A percentile compares a stretch with the other conserved stretches of the same genome.
Conservation (phyloP, 805 yeast genomes). For the Yamadazyma sp. region DNA sequence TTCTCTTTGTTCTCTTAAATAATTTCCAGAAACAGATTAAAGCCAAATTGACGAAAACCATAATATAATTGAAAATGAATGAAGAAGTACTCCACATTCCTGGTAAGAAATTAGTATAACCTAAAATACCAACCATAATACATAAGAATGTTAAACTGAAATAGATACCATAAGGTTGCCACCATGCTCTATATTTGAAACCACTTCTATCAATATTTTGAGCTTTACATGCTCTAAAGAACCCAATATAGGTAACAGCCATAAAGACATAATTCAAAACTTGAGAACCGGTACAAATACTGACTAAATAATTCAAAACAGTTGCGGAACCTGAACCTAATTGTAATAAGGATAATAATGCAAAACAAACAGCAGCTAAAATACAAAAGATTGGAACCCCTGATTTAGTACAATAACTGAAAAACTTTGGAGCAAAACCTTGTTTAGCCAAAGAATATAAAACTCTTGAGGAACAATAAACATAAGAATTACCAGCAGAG, state of each 20-base stretch:
- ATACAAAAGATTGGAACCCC: constrained; percentile 28
- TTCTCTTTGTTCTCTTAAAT: constrained; percentile 31
- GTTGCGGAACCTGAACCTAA: constrained; percentile 25
- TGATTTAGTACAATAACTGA: constrained; percentile 14
- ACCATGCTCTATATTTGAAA: constrained; percentile 43
- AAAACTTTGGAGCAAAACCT: constrained; percentile 18
- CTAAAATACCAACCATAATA: constrained; percentile 55
- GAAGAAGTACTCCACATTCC: constrained; percentile 51
- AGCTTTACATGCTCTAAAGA: constrained; percentile 38
- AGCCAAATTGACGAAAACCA: constrained; percentile 51
- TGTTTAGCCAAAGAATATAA: constrained; percentile 19
- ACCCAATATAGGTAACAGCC: constrained; percentile 40
- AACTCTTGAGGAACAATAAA: constrained; percentile 18
- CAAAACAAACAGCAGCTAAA: constrained; percentile 21
- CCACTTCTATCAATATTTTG: constrained; percentile 37
- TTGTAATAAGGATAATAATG: constrained; percentile 30
- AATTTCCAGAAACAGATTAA: constrained; percentile 36
- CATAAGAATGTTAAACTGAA: constrained; percentile 29
- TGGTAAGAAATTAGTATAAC: constrained; percentile 67
- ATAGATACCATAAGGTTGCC: constrained; percentile 38
- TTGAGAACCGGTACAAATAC: constrained; percentile 46
- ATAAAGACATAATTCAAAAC: constrained; percentile 46
- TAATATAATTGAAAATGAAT: constrained; percentile 69
- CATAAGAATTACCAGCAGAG: constrained; percentile 20
- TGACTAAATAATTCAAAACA: constrained; percentile 45